A percentile compares a stretch with the other conserved stretches of the same genome.
Conservation (phyloP, 2,329 filamentous ascomycete species). For the Alternaria sp. region DNA sequence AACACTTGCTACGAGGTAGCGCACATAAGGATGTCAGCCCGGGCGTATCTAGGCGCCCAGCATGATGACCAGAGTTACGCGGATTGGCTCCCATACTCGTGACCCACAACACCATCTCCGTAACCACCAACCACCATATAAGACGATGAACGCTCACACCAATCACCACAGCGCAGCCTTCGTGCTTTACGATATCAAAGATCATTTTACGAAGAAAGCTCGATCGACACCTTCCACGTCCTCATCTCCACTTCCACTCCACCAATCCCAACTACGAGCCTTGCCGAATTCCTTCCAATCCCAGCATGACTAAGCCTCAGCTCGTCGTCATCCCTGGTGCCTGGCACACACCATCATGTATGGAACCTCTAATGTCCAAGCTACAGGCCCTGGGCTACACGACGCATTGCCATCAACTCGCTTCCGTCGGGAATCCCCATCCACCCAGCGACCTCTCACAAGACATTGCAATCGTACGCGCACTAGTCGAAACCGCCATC, state of each 20-base stretch:
- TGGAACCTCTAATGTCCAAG: constrained; percentile 35
- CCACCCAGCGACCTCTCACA: constrained; percentile 42
- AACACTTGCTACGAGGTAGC: background rate
- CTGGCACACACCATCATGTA: constrained; percentile 48
- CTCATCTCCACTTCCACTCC: too few relatives aligned
- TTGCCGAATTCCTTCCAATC: too few relatives aligned
- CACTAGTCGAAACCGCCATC: constrained; percentile 49
- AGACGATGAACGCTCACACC: too few relatives aligned
- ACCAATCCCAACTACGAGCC: background rate
- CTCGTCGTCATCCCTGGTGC: constrained; percentile 52
- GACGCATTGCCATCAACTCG: constrained; percentile 38
- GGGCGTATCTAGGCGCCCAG: background rate
- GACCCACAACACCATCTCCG: background rate
- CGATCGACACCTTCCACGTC: background rate
- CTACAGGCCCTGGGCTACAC: constrained; percentile 46
- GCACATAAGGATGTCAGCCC: background rate
- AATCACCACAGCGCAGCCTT: too few relatives aligned
- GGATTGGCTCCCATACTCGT: background rate
- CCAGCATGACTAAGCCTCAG: constrained; percentile 41
- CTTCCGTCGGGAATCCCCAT: constrained; percentile 36
- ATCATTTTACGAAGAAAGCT: background rate
- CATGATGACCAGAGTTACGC: background rate
- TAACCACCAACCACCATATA: background rate
- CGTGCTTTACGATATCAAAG: background rate
- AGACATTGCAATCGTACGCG: constrained; percentile 47